Evolutionary conservation across 139 green algal species (phyloP).

Genomic region (Coelastrella sp.): DNA sequence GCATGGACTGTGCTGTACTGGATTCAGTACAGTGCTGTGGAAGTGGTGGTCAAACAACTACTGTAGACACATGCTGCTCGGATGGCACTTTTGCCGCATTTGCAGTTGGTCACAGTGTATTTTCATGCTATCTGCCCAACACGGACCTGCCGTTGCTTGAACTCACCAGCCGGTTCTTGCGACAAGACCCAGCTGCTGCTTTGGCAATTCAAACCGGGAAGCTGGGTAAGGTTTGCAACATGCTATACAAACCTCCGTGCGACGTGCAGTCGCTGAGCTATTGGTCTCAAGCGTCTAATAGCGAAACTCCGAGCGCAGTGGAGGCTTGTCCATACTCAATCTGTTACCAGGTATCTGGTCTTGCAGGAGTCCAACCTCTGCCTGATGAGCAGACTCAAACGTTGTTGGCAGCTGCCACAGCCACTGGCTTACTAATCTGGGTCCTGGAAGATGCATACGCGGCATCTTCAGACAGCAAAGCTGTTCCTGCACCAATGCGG

Average conservation of each 20-base stretch:
- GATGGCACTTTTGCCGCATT: slow-evolving; percentile 13
- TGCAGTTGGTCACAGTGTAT: not conserved
- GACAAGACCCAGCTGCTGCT: not conserved
- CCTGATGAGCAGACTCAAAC: not conserved
- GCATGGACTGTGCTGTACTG: not conserved
- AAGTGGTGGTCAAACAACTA: slow-evolving; percentile 15
- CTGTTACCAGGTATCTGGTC: too few species aligned
- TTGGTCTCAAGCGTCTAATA: too few species aligned
- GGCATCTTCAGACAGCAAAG: not conserved
- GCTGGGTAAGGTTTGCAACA: not conserved
- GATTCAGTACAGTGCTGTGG: not conserved
- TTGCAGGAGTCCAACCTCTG: not conserved
- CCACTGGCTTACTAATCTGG: slow-evolving; percentile 11
- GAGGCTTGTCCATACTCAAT: too few species aligned
- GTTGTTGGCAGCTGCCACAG: not conserved
- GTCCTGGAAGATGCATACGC: slow-evolving; percentile 19
- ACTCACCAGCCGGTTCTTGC: not conserved
- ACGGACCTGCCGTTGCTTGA: not conserved
- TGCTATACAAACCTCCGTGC: not conserved
- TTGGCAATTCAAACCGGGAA: not conserved
- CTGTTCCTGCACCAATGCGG: slow-evolving; percentile 11
- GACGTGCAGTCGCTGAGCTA: too few species aligned
- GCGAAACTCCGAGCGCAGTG: too few species aligned
- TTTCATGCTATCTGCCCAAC: not conserved
- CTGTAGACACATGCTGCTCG: not conserved